A percentile compares a stretch with the other conserved stretches of the same genome.
These are phyloP conservation scores for Chlamydomonas sp. DNA, from an alignment of 139 green algal genomes.

Conservation along the genomic window DNA sequence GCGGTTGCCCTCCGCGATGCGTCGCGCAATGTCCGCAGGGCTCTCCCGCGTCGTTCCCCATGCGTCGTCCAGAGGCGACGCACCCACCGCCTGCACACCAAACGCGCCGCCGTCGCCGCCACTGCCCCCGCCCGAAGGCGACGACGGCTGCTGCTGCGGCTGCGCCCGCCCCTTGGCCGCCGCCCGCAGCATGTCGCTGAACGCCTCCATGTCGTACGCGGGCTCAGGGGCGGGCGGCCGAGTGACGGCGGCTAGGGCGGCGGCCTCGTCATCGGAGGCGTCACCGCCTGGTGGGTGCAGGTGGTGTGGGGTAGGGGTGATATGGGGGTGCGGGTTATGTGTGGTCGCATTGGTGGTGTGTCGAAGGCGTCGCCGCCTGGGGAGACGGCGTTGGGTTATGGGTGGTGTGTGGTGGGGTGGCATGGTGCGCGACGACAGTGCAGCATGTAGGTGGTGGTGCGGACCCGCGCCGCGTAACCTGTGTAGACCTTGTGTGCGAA, in stretches of 20 bases:
- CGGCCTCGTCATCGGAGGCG: background rate
- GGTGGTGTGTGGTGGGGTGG: too few species aligned
- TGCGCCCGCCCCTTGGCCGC: background rate
- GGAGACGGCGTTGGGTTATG: too few species aligned
- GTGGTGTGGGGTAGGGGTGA: background rate
- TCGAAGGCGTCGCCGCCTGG: too few species aligned
- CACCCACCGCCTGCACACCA: conserved; percentile 20
- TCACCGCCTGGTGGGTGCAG: background rate
- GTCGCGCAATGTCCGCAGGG: conserved; percentile 46
- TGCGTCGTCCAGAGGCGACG: conserved; percentile 17
- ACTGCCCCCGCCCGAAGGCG: background rate
- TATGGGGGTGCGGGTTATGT: too few species aligned
- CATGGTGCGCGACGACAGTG: too few species aligned
- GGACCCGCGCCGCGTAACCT: too few species aligned
- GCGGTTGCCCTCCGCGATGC: conserved; percentile 45
- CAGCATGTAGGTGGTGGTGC: too few species aligned
- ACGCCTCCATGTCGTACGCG: conserved; percentile 50
- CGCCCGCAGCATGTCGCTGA: conserved; percentile 39
- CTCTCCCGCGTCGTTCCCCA: conserved; percentile 47
- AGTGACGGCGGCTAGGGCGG: background rate
- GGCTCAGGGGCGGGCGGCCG: conserved; percentile 16
- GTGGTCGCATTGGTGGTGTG: too few species aligned
- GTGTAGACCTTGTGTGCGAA: too few species aligned
- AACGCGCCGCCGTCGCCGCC: background rate
- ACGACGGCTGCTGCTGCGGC: background rate